Evolutionary conservation across 352 stramenopile genomes (phyloP).

Genomic region (Saprolegnia diclina): DNA sequence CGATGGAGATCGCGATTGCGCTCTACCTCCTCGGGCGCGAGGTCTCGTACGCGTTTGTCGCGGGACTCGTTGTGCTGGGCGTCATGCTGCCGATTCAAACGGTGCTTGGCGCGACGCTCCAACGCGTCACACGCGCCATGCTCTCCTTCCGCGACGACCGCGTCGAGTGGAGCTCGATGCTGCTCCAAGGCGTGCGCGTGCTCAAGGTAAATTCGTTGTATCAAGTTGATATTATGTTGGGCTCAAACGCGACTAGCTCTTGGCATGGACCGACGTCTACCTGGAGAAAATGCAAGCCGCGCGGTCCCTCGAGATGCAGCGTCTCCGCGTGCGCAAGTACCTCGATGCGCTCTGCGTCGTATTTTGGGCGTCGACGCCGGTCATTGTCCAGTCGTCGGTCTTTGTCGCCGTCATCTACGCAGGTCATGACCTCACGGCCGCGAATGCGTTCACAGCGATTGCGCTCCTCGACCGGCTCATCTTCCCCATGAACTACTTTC

Average conservation of each 20-base stretch:
- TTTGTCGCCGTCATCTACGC: constrained; percentile 73
- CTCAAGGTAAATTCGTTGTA: constrained; percentile 44
- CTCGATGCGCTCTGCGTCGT: constrained; percentile 86
- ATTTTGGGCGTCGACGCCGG: constrained; percentile 86
- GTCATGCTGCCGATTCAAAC: constrained; percentile 85
- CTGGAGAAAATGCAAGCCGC: constrained; percentile 45
- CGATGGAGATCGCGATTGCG: constrained; percentile 63
- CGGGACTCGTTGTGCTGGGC: constrained; percentile 59
- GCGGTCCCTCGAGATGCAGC: constrained; percentile 57
- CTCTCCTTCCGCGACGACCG: constrained; percentile 76
- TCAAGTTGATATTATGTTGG: background rate
- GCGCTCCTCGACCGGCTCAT: constrained; percentile 82
- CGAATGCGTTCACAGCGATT: constrained; percentile 79
- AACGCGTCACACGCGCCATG: constrained; percentile 59
- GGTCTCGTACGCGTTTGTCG: constrained; percentile 81
- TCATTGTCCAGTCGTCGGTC: constrained; percentile 82
- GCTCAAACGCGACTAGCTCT: constrained; percentile 26
- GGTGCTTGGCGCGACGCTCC: constrained; percentile 67
- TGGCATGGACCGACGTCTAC: constrained; percentile 54
- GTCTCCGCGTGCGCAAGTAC: constrained; percentile 76
- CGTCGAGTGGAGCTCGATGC: constrained; percentile 59
- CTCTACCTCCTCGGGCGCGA: constrained; percentile 65
- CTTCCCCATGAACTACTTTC: constrained; percentile 89
- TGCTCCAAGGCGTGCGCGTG: constrained; percentile 60
- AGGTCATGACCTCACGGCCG: constrained; percentile 66